Percentiles rank a stretch among this genome's conserved stretches.
phyloP scores from a whole-genome alignment of 176 grass and related monocot genomes.

The Raddia distichophylla region DNA sequence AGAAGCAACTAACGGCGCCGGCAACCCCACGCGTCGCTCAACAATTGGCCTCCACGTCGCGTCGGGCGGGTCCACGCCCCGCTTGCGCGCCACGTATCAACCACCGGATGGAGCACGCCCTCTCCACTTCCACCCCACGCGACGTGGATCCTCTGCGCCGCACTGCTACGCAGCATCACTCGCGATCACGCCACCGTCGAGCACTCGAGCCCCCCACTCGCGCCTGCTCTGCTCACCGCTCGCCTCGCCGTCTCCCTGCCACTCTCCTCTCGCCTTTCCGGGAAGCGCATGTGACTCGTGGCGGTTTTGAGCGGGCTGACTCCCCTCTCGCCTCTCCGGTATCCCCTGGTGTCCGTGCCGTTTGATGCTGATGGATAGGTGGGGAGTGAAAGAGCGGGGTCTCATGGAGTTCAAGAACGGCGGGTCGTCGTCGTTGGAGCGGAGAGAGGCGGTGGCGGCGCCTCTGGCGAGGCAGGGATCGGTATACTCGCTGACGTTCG shows the following conservation, averaged over 20 bases:
- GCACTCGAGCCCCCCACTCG: conserved; percentile 3
- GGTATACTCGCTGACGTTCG: conserved; percentile 77
- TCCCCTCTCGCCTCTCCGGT: too few relatives aligned
- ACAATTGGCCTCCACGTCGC: not conserved
- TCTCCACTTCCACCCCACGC: conserved; percentile 8
- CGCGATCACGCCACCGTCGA: not conserved
- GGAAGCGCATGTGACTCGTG: conserved; percentile 52
- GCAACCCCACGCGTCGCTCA: conserved; percentile 13
- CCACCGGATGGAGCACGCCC: conserved; percentile 10
- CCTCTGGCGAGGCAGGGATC: conserved; percentile 64
- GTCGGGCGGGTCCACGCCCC: not conserved
- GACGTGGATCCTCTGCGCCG: conserved; percentile 47
- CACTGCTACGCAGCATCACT: not conserved
- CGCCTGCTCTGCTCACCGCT: not conserved
- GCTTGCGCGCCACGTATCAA: conserved; percentile 39
- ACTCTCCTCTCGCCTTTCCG: conserved; percentile 19
- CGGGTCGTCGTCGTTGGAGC: conserved; percentile 48
- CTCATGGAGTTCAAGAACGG: conserved; percentile 50
- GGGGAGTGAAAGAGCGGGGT: not conserved
- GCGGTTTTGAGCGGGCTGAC: conserved; percentile 21
- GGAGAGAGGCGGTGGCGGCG: conserved; percentile 1
- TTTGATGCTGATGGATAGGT: conserved; percentile 31
- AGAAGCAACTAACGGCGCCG: conserved; percentile 41
- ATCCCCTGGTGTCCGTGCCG: conserved; percentile 7
- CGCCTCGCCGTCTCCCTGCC: not conserved